A percentile compares a stretch with the other conserved stretches of the same genome.
These are phyloP conservation scores for Pelargonium australe DNA, from an alignment of 441 rosid species.

Conservation along the genomic window DNA sequence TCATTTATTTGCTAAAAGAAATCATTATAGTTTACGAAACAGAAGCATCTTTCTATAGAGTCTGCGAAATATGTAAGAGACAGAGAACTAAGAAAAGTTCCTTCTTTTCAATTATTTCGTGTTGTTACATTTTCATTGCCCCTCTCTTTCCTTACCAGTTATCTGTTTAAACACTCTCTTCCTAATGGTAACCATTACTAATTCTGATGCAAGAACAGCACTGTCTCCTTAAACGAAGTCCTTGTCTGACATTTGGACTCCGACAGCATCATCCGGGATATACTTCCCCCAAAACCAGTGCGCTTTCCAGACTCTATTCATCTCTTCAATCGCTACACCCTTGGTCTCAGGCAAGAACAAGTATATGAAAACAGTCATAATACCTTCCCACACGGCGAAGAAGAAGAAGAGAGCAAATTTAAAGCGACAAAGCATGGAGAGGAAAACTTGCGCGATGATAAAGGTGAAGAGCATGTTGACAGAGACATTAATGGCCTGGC, in stretches of 20 bases:
- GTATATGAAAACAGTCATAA: conserved; percentile 59
- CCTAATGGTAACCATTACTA: not conserved
- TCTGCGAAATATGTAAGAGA: not conserved
- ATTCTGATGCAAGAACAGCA: not conserved
- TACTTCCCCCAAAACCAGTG: conserved; percentile 62
- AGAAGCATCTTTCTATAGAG: not conserved
- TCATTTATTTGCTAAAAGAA: no score
- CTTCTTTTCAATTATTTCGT: not conserved
- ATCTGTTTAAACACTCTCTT: not conserved
- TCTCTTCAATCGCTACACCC: conserved; percentile 78
- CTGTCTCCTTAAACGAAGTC: not conserved
- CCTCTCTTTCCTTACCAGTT: not conserved
- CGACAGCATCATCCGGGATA: not conserved
- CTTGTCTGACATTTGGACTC: not conserved
- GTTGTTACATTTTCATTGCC: not conserved
- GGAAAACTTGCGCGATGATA: conserved; percentile 56
- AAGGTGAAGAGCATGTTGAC: conserved; percentile 89
- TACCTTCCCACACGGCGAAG: conserved; percentile 59
- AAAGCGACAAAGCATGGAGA: conserved; percentile 72
- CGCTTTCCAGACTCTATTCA: conserved; percentile 57
- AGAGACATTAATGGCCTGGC: conserved; percentile 73
- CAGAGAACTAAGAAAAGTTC: not conserved
- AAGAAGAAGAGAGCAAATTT: conserved; percentile 76
- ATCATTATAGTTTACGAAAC: not conserved
- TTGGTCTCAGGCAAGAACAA: conserved; percentile 78